Evolutionary conservation across 2,329 filamentous ascomycete genomes (phyloP).

Genomic region (Apiospora aurea): DNA sequence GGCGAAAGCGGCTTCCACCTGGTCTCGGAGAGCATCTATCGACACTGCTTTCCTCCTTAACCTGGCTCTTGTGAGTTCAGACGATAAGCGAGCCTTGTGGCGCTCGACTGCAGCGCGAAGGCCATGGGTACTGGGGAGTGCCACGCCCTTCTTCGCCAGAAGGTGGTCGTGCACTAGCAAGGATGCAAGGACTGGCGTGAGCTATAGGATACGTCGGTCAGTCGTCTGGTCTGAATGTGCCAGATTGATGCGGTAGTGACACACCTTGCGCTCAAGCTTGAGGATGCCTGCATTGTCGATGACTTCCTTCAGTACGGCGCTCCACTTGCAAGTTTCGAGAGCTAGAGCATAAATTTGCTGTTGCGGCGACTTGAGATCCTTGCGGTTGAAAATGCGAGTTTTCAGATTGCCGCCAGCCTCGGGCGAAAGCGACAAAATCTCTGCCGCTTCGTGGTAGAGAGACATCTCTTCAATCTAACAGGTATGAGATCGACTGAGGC

Average conservation of each 20-base stretch:
- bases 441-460: slow-evolving; percentile 90
- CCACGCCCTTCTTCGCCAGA: slow-evolving; percentile 81
- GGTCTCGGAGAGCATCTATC: slow-evolving; percentile 68
- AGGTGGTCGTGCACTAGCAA: slow-evolving; percentile 88
- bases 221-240: not conserved
- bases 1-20: slow-evolving; percentile 61
- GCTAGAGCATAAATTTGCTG: slow-evolving; percentile 88
- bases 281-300: slow-evolving; percentile 82
- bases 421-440: slow-evolving; percentile 69
- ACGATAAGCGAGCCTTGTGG: slow-evolving; percentile 80
- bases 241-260: slow-evolving; percentile 28
- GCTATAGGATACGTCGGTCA: slow-evolving; percentile 54
- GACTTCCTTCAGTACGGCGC: slow-evolving; percentile 83
- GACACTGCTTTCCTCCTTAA: slow-evolving; percentile 74
- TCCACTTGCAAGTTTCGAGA: slow-evolving; percentile 91
- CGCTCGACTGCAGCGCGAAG: slow-evolving; percentile 77
- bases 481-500: not conserved
- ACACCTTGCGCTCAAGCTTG: slow-evolving; percentile 83
- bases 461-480: slow-evolving; percentile 69
- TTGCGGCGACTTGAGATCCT: slow-evolving; percentile 76
- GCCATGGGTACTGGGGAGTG: slow-evolving; percentile 80
- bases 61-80: slow-evolving; percentile 83
- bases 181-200: slow-evolving; percentile 80
- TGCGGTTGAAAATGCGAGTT: slow-evolving; percentile 80
- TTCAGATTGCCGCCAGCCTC: slow-evolving; percentile 85